Percentiles rank a stretch among this genome's conserved stretches.
Conservation (phyloP, 371 early-diverging fungal species). For the Apophysomyces sp. region DNA sequence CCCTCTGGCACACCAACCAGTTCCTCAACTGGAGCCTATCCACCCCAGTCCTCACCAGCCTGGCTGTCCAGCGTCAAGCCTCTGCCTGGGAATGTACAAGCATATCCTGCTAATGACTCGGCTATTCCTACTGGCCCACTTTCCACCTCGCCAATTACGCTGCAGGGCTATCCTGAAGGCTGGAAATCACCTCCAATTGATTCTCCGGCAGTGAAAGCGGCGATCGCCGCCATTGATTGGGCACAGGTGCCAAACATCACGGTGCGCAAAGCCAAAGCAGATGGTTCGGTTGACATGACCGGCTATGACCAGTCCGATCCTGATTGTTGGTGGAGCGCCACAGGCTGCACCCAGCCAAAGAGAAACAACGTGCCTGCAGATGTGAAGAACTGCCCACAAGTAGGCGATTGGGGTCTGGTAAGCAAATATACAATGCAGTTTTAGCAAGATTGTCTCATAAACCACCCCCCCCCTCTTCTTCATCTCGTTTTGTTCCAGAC, state of each 20-base stretch:
- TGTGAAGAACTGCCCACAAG: constrained; percentile 19
- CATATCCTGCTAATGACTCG: constrained; percentile 5
- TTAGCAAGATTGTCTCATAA: background rate
- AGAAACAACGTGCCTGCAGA: constrained; percentile 12
- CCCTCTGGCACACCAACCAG: background rate
- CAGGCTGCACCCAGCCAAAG: constrained; percentile 18
- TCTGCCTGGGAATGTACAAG: constrained; percentile 7
- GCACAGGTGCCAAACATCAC: constrained; percentile 35
- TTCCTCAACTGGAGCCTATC: background rate
- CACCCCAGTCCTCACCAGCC: constrained; percentile 9
- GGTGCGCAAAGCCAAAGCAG: constrained; percentile 18
- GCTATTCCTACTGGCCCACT: constrained; percentile 34
- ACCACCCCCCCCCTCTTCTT: background rate
- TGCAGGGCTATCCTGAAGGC: constrained; percentile 9
- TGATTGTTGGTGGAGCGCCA: constrained; percentile 29
- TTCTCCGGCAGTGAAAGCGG: constrained; percentile 32
- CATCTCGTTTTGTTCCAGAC: constrained; percentile 6
- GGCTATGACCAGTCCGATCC: constrained; percentile 19
- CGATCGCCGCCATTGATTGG: constrained; percentile 40
- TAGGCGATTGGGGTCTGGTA: constrained; percentile 18
- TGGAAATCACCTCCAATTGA: constrained; percentile 24
- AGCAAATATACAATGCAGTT: background rate
- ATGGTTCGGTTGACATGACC: constrained; percentile 12
- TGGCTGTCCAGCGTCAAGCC: constrained; percentile 16
- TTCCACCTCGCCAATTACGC: background rate